Conservation (phyloP, 768 basidiomycete species). For the Boletus vermiculosoides region DNA sequence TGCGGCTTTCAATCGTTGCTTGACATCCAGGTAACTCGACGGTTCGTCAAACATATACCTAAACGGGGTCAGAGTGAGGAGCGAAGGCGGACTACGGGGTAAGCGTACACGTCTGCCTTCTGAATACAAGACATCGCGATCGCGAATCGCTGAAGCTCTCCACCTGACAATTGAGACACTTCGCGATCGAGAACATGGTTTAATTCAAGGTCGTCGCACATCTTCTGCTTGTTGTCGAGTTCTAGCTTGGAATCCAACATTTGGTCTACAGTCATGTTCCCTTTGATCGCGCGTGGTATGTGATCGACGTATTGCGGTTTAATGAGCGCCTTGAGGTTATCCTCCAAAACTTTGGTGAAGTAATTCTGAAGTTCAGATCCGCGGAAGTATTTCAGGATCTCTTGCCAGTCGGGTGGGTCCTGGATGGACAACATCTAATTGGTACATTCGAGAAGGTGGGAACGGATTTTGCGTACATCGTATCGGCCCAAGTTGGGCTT, state of each 20-base stretch:
- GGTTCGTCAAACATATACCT: constrained; percentile 99
- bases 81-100: background rate
- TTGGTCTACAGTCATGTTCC: constrained; percentile 74
- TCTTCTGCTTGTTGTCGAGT: constrained; percentile 80
- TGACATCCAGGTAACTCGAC: constrained; percentile 96
- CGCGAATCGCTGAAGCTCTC: constrained; percentile 96
- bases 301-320: constrained; percentile 99
- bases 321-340: constrained; percentile 97
- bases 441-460: background rate
- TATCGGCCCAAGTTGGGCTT: constrained; percentile 98
- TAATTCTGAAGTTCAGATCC: constrained; percentile 99
- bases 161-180: constrained; percentile 84
- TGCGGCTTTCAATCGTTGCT: constrained; percentile 92
- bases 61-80: constrained; percentile 10
- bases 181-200: constrained; percentile 85
- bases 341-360: constrained; percentile 98
- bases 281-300: constrained; percentile 95
- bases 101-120: constrained; percentile 86
- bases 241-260: constrained; percentile 95
- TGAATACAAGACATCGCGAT: constrained; percentile 98
- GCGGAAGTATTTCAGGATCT: constrained; percentile 97
- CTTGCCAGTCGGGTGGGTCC: constrained; percentile 99
- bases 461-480: constrained; percentile 57
- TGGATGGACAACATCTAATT: constrained; percentile 27
- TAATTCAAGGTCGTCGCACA: constrained; percentile 86